phyloP scores from a whole-genome alignment of 202 grass and related monocot species.

The Miscanthus sacchariflorus region DNA sequence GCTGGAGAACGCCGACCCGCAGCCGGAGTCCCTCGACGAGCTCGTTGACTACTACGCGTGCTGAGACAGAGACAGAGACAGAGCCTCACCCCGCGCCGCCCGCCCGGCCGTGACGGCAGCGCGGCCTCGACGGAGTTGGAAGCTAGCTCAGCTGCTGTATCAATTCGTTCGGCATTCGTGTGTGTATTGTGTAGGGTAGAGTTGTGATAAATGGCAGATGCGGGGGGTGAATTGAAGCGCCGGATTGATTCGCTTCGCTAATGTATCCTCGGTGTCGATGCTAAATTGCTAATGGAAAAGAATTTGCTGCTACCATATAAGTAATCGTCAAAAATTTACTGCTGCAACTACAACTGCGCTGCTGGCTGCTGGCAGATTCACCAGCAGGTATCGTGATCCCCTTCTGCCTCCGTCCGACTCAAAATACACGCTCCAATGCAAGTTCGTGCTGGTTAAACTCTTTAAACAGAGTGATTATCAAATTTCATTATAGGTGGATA shows the following conservation, averaged over 20 bases:
- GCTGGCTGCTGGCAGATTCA: background rate
- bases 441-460: background rate
- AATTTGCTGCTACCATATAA: background rate
- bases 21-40: constrained; percentile 75
- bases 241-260: background rate
- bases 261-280: background rate
- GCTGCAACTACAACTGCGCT: background rate
- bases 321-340: too few relatives aligned
- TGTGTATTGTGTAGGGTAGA: background rate
- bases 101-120: constrained; percentile 5
- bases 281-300: background rate
- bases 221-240: background rate
- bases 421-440: background rate
- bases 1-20: constrained; percentile 82
- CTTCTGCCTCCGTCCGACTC: background rate
- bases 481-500: background rate
- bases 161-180: background rate
- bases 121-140: constrained; percentile 28
- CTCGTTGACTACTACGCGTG: constrained; percentile 85
- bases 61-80: constrained; percentile 48
- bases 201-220: background rate
- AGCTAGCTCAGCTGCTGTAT: background rate
- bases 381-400: background rate
- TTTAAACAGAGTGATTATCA: background rate
- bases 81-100: too few relatives aligned